These are phyloP conservation scores for Verticillium dahliae DNA, from an alignment of 2,329 filamentous ascomycete genomes.

Conservation along the genomic window DNA sequence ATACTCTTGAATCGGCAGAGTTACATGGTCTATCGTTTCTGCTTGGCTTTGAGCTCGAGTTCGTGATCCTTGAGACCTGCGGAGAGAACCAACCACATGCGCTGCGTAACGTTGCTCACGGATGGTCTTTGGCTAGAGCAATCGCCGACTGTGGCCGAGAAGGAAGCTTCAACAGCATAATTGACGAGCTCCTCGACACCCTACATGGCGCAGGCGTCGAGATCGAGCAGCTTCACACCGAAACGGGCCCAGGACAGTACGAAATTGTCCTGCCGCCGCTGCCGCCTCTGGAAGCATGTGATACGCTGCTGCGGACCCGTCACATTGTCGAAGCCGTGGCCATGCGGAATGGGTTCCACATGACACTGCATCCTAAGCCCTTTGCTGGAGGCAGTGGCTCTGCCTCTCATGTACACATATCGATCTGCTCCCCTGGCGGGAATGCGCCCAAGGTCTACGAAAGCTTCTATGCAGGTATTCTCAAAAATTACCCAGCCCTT, in stretches of 20 bases:
- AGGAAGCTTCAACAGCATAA: conserved; percentile 36
- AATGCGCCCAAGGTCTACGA: conserved; percentile 41
- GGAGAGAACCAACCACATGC: conserved; percentile 21
- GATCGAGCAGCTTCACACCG: conserved; percentile 68
- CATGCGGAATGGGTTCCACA: conserved; percentile 53
- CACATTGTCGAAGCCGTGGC: conserved; percentile 63
- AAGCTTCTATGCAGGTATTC: conserved; percentile 65
- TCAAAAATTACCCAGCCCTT: conserved; percentile 58
- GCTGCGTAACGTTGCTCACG: conserved; percentile 55
- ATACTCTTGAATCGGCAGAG: conserved; percentile 43
- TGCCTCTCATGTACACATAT: conserved; percentile 65
- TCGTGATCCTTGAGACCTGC: conserved; percentile 57
- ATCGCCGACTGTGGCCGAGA: background rate
- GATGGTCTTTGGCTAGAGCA: conserved; percentile 61
- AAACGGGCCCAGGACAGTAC: conserved; percentile 68
- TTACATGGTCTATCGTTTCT: conserved; percentile 50
- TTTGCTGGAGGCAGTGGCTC: conserved; percentile 51
- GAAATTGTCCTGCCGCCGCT: conserved; percentile 65
- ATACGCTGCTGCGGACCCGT: conserved; percentile 63
- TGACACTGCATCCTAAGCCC: conserved; percentile 70
- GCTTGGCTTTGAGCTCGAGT: conserved; percentile 79
- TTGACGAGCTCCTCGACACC: conserved; percentile 43
- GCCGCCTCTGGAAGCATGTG: conserved; percentile 60
- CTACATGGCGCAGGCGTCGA: conserved; percentile 49
- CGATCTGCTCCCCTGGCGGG: conserved; percentile 43